Evolutionary conservation across 2,329 filamentous ascomycete species (phyloP).

Genomic region (Paraconiothyrium brasiliense): DNA sequence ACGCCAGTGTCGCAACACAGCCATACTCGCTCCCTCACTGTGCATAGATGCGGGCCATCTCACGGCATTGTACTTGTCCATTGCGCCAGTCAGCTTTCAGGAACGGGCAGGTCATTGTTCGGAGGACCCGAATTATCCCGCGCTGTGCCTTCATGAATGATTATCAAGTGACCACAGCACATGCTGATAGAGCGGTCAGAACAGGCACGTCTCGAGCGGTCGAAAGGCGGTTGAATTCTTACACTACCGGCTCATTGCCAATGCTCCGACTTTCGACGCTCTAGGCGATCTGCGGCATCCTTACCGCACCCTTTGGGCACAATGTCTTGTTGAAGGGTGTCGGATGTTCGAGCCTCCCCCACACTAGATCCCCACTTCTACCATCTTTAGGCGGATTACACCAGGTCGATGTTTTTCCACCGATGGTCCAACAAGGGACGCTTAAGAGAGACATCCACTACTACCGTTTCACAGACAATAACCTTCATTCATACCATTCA

Average conservation of each 20-base stretch:
- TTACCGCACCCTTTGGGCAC: constrained; percentile 47
- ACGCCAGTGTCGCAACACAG: constrained; percentile 7
- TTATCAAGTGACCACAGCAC: constrained; percentile 37
- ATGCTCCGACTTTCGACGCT: constrained; percentile 43
- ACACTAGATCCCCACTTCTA: constrained; percentile 31
- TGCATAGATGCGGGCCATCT: constrained; percentile 31
- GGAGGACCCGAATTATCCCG: constrained; percentile 2
- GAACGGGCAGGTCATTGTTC: constrained; percentile 9
- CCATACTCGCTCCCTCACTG: constrained; percentile 18
- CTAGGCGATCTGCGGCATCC: constrained; percentile 39
- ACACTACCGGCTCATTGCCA: constrained; percentile 45
- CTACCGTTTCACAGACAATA: constrained; percentile 1
- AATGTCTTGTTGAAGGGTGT: constrained; percentile 48
- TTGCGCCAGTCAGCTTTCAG: constrained; percentile 20
- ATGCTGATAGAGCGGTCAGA: constrained; percentile 37
- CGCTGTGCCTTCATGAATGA: background rate
- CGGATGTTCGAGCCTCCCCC: constrained; percentile 47
- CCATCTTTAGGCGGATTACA: constrained; percentile 33
- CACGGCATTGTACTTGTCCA: constrained; percentile 20
- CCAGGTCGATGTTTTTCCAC: constrained; percentile 35
- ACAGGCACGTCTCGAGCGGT: no score
- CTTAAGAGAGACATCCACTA: constrained; percentile 2
- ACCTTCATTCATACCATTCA: constrained; percentile 20
- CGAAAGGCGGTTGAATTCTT: constrained; percentile 32
- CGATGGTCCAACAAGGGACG: background rate